Evolutionary conservation across 192 early-diverging fungal species (phyloP).

Genomic region (Linderina pennispora): DNA sequence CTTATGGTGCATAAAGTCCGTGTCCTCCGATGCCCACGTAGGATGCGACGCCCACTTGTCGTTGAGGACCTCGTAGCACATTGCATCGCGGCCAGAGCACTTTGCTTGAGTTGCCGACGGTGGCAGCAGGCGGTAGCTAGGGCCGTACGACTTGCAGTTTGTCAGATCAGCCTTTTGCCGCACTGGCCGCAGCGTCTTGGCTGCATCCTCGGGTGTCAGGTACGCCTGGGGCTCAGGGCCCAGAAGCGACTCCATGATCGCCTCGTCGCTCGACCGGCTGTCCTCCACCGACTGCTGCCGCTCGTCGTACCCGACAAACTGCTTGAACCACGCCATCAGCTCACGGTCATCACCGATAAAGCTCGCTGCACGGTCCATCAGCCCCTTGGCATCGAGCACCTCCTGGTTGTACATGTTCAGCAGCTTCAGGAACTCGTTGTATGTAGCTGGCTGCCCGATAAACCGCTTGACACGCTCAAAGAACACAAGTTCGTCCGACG

Average conservation of each 20-base stretch:
- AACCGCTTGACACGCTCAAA: constrained; percentile 87
- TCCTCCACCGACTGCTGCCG: constrained; percentile 37
- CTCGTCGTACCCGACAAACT: constrained; percentile 50
- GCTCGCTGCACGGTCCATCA: constrained; percentile 79
- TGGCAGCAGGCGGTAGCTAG: constrained; percentile 48
- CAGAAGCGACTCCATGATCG: constrained; percentile 27
- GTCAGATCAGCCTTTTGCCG: constrained; percentile 23
- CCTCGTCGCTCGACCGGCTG: constrained; percentile 37
- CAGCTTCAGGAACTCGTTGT: constrained; percentile 95
- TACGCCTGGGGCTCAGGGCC: constrained; percentile 33
- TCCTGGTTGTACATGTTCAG: constrained; percentile 93
- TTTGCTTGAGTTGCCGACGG: constrained; percentile 39
- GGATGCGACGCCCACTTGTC: constrained; percentile 94
- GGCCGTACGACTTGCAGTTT: constrained; percentile 35
- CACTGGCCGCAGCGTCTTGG: constrained; percentile 38
- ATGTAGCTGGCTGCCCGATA: constrained; percentile 81
- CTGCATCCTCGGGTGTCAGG: constrained; percentile 35
- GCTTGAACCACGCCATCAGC: constrained; percentile 94
- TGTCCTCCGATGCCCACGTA: constrained; percentile 85
- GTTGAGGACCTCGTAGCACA: constrained; percentile 93
- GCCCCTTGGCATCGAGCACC: constrained; percentile 74
- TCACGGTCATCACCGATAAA: constrained; percentile 81
- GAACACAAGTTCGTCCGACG: constrained; percentile 83
- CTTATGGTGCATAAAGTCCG: constrained; percentile 82
- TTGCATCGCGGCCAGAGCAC: constrained; percentile 90